Conservation (phyloP, 1,284 basidiomycete genomes). For the Coniophora puteana region DNA sequence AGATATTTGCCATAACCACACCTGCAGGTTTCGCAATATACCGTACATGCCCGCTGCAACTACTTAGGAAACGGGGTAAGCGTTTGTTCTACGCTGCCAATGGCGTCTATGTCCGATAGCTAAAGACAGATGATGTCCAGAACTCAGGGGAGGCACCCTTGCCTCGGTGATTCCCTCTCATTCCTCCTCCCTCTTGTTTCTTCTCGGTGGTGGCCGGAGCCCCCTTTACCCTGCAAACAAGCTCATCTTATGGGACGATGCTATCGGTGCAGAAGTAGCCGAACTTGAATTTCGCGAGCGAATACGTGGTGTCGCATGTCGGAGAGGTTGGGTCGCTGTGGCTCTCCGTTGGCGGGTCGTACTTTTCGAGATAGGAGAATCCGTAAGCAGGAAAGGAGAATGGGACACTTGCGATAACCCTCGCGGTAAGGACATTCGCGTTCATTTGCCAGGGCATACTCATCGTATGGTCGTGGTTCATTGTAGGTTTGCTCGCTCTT, state of each 20-base stretch:
- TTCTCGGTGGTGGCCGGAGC: conserved; percentile 85
- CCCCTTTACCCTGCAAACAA: conserved; percentile 96
- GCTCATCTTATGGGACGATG: conserved; percentile 88
- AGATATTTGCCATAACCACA: conserved; percentile 81
- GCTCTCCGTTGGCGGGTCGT: conserved; percentile 78
- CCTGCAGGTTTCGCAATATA: conserved; percentile 88
- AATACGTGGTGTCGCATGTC: conserved; percentile 76
- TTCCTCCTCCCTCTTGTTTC: conserved; percentile 81
- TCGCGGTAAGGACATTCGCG: conserved; percentile 51
- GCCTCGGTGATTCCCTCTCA: conserved; percentile 77
- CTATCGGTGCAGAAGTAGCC: conserved; percentile 68
- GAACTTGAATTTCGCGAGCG: conserved; percentile 91
- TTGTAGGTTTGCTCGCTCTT: conserved; percentile 79
- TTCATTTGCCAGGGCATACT: conserved; percentile 8
- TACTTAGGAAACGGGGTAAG: conserved; percentile 79
- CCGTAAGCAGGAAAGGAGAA: conserved; percentile 63
- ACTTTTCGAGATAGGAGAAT: conserved; percentile 69
- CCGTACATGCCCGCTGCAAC: conserved; percentile 71
- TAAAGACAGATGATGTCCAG: conserved; percentile 31
- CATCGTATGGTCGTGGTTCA: background rate
- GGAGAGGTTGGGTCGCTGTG: conserved; percentile 82
- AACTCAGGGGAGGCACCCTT: conserved; percentile 79
- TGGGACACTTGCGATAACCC: conserved; percentile 92
- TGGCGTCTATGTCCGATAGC: background rate
- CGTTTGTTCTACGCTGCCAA: conserved; percentile 10